phyloP scores from a whole-genome alignment of 2,329 filamentous ascomycete genomes.

The Sarocladiaceae sp. region DNA sequence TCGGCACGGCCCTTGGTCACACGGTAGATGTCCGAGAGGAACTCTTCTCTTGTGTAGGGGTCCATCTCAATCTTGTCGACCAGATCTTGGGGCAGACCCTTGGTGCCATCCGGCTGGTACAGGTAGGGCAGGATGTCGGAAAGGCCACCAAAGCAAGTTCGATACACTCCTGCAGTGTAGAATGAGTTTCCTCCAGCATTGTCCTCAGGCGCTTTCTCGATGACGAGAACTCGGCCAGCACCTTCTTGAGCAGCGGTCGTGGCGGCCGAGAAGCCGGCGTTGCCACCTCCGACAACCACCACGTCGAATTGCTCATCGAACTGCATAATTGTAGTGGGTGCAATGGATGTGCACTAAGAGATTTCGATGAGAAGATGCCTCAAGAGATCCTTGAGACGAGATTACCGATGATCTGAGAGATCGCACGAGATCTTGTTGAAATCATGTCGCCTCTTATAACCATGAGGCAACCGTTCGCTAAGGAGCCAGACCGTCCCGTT shows the following conservation, averaged over 20 bases:
- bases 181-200: slow-evolving; percentile 60
- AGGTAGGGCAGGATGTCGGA: slow-evolving; percentile 45
- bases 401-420: too few relatives aligned
- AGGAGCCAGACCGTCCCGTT: too few relatives aligned
- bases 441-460: too few relatives aligned
- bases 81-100: slow-evolving; percentile 21
- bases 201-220: slow-evolving; percentile 52
- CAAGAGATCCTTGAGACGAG: too few relatives aligned
- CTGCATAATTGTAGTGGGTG: not conserved
- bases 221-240: slow-evolving; percentile 39
- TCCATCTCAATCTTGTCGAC: slow-evolving; percentile 52
- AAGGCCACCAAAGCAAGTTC: slow-evolving; percentile 49
- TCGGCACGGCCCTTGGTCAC: slow-evolving; percentile 51
- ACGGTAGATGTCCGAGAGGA: slow-evolving; percentile 47
- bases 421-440: too few relatives aligned
- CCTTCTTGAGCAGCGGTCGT: slow-evolving; percentile 46
- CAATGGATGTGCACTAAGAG: too few relatives aligned
- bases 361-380: too few relatives aligned
- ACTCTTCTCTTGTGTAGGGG: slow-evolving; percentile 49
- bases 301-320: slow-evolving; percentile 23
- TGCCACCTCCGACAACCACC: slow-evolving; percentile 56
- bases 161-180: slow-evolving; percentile 60
- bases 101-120: slow-evolving; percentile 2
- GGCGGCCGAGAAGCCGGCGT: slow-evolving; percentile 57
- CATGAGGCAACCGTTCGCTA: too few relatives aligned